A percentile compares a stretch with the other conserved stretches of the same genome.
Conservation (phyloP, 2,329 filamentous ascomycete genomes). For the Dactylellina drechsleri region DNA sequence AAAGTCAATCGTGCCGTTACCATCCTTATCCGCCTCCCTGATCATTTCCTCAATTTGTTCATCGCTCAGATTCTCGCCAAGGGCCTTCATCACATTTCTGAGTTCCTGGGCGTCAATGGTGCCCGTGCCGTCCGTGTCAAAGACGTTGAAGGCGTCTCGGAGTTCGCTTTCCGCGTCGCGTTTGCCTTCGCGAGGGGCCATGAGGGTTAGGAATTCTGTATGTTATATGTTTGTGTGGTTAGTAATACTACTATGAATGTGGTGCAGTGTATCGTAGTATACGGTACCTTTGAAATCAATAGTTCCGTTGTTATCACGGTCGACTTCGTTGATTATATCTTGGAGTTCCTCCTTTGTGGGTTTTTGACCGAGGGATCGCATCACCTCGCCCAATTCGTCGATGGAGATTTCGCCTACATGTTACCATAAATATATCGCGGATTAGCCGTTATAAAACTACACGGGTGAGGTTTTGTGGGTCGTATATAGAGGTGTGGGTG, state of each 20-base stretch:
- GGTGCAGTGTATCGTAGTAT: not conserved
- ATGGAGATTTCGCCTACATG: constrained; percentile 71
- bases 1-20: constrained; percentile 74
- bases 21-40: constrained; percentile 72
- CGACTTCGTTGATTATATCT: constrained; percentile 75
- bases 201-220: constrained; percentile 73
- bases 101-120: constrained; percentile 73
- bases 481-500: no score
- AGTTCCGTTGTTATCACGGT: constrained; percentile 72
- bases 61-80: constrained; percentile 73
- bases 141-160: constrained; percentile 73
- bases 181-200: constrained; percentile 72
- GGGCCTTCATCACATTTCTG: constrained; percentile 72
- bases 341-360: constrained; percentile 72
- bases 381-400: constrained; percentile 72
- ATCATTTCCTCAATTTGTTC: constrained; percentile 75
- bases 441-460: no score
- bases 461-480: no score
- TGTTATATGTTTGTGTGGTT: not conserved
- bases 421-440: not conserved
- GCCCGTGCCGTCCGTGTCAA: constrained; percentile 73
- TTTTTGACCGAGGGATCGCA: constrained; percentile 72
- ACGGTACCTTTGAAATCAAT: constrained; percentile 72
- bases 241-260: no score
- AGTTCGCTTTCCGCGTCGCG: constrained; percentile 73